Conservation (phyloP, 164 flowering plant species). For the Houttuynia cordata region DNA sequence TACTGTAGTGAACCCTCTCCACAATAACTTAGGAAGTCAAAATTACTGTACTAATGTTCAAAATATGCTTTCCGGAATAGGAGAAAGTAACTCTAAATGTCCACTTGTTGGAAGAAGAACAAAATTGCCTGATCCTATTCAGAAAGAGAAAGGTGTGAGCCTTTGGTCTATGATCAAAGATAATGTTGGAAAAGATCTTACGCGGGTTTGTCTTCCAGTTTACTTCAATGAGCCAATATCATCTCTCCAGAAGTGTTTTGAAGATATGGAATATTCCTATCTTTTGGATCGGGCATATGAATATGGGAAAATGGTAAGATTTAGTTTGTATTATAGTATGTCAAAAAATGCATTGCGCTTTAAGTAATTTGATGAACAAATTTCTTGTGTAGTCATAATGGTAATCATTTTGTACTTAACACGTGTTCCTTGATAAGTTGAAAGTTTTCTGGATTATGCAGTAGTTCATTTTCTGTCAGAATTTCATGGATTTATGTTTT, state of each 20-base stretch:
- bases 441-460: no score
- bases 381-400: background rate
- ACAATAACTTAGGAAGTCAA: conserved; percentile 11
- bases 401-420: no score
- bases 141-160: conserved; percentile 86
- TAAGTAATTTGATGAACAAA: background rate
- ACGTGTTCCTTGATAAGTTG: no score
- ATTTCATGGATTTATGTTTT: no score
- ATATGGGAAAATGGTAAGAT: conserved; percentile 50
- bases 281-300: conserved; percentile 79
- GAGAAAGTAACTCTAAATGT: conserved; percentile 9
- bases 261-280: conserved; percentile 80
- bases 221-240: conserved; percentile 94
- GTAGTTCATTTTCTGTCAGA: no score
- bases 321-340: background rate
- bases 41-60: conserved; percentile 12
- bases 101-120: conserved; percentile 46
- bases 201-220: conserved; percentile 87
- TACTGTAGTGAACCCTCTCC: conserved; percentile 6
- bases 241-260: conserved; percentile 86
- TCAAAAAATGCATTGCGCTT: background rate
- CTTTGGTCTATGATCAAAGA: conserved; percentile 96
- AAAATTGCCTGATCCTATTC: conserved; percentile 73
- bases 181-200: conserved; percentile 88
- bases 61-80: conserved; percentile 18